Conservation (phyloP, 208 protist species). For the Crithidia sp. region DNA sequence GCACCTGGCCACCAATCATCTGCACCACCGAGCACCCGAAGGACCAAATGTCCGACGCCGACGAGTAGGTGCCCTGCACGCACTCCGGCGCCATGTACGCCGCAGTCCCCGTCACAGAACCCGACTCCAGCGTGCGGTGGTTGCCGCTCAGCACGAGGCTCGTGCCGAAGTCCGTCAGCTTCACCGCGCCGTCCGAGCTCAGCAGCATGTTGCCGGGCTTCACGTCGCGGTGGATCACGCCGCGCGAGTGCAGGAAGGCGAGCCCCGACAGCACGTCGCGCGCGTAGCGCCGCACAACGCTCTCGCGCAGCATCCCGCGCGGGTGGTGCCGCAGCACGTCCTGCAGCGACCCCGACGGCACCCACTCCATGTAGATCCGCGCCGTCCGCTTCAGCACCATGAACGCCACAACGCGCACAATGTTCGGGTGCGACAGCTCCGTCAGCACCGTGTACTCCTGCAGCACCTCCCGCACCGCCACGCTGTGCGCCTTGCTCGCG, state of each 20-base stretch:
- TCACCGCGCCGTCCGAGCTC: slow-evolving; percentile 57
- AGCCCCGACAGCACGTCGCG: slow-evolving; percentile 56
- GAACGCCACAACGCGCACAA: slow-evolving; percentile 71
- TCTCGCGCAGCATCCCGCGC: slow-evolving; percentile 46
- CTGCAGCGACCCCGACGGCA: slow-evolving; percentile 64
- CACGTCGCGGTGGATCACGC: slow-evolving; percentile 84
- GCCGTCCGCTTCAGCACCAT: slow-evolving; percentile 51
- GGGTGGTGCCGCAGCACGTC: slow-evolving; percentile 49
- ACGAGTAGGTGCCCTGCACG: slow-evolving; percentile 55
- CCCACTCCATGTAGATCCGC: slow-evolving; percentile 77
- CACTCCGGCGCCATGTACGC: slow-evolving; percentile 80
- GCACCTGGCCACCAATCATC: slow-evolving; percentile 53
- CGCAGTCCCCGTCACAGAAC: slow-evolving; percentile 69
- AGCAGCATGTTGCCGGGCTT: slow-evolving; percentile 90
- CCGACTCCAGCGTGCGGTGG: slow-evolving; percentile 33
- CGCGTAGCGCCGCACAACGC: slow-evolving; percentile 59
- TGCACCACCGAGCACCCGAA: slow-evolving; percentile 81
- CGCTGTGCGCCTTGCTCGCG: slow-evolving; percentile 22
- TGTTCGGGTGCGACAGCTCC: slow-evolving; percentile 66
- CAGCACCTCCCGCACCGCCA: slow-evolving; percentile 55
- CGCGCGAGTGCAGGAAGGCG: slow-evolving; percentile 61
- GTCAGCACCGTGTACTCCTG: slow-evolving; percentile 75
- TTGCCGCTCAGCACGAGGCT: slow-evolving; percentile 49
- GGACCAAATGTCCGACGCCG: slow-evolving; percentile 84
- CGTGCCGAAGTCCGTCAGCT: slow-evolving; percentile 85